Base-by-base conservation (phyloP, 2,329 filamentous ascomycete species). In the Colletotrichum sp. region DNA sequence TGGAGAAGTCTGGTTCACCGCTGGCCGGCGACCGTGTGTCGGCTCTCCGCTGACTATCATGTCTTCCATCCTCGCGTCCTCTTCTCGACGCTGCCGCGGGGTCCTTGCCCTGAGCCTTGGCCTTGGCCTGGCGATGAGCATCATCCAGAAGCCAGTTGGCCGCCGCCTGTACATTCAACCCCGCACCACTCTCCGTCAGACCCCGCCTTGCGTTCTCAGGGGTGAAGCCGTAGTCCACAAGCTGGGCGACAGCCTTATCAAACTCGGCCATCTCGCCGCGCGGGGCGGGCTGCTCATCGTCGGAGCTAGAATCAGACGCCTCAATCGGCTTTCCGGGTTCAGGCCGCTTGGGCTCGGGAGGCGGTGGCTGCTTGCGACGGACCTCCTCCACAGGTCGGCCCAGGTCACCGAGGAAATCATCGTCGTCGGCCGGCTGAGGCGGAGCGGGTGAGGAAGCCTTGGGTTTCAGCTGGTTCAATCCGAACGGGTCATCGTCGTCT, bases 191-290 rank as follows among this genome's bases (percentile, higher is more conserved):
- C 80, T 95, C 94, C 13, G 92, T 92, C 55, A 99, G 86, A 7
- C 96, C 97, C 77, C 93, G 89, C 70, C 91, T 90, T n/a, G 97
- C 94, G 81, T 96, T 95, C 75, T 98, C 95, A 0, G 93, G 90
- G 0, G 95, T 92, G 80, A 99, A 99, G 1, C 97, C 97, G 92
- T 99, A 99, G 79, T 98, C 96, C 5, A 98, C 92, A 30, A 99
- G 87, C 83, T 99, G 95, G 12, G 95, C 95, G 30, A 99, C 91
- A 12, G 96, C 95, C 79, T 91, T 92, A 81, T 98, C 95, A 74
- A 94, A 93, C 2, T 85, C 78, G 76, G 87, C 84, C 79, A 84
- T 70, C 77, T 76, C 79, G 39, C 78, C 75, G 25, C 72, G 64
- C 72, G 77, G 29, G 71, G 75, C 52, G 69, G 80, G 81, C 19